Evolutionary conservation across 805 yeast species (phyloP).

Genomic region (Cyberlindnera galapagoensis): DNA sequence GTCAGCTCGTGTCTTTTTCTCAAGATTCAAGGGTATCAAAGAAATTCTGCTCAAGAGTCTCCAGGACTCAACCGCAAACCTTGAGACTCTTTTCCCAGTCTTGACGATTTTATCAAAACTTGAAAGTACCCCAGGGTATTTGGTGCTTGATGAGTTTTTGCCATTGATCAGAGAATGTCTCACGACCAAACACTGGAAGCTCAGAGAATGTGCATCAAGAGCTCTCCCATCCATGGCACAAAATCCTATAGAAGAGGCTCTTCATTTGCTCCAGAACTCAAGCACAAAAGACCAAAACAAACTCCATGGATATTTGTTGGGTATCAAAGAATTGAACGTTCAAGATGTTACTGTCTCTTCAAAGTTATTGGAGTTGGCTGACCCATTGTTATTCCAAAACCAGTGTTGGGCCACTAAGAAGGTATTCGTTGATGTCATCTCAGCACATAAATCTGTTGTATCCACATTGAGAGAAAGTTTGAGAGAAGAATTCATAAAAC

Average conservation of each 20-base stretch:
- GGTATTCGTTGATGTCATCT: slow-evolving; percentile 24
- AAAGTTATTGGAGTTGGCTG: slow-evolving; percentile 5
- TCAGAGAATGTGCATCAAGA: slow-evolving; percentile 82
- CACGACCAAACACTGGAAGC: slow-evolving; percentile 61
- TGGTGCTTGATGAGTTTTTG: slow-evolving; percentile 46
- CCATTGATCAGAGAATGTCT: slow-evolving; percentile 43
- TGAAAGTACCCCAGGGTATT: slow-evolving; percentile 51
- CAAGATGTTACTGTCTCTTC: slow-evolving; percentile 7
- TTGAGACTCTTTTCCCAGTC: slow-evolving; percentile 69
- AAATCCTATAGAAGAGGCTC: slow-evolving; percentile 25
- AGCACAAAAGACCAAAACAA: slow-evolving; percentile 32
- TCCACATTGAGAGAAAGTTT: slow-evolving; percentile 21
- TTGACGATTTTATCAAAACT: slow-evolving; percentile 65
- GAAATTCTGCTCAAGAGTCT: slow-evolving; percentile 41
- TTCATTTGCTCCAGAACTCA: slow-evolving; percentile 20
- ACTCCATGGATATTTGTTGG: slow-evolving; percentile 55
- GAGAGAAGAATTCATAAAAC: slow-evolving; percentile 30
- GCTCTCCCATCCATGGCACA: slow-evolving; percentile 49
- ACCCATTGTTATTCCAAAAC: slow-evolving; percentile 17
- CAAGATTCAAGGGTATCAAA: slow-evolving; percentile 50
- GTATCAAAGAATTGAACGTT: slow-evolving; percentile 32
- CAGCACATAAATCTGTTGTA: too few species aligned
- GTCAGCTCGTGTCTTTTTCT: slow-evolving; percentile 66
- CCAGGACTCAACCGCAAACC: slow-evolving; percentile 27
- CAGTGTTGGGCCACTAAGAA: slow-evolving; percentile 30